Evolutionary conservation across 129 eudicot species (phyloP), one percentile per base, ranked within the genome.

Genomic region (Scalesia atractyloides): DNA sequence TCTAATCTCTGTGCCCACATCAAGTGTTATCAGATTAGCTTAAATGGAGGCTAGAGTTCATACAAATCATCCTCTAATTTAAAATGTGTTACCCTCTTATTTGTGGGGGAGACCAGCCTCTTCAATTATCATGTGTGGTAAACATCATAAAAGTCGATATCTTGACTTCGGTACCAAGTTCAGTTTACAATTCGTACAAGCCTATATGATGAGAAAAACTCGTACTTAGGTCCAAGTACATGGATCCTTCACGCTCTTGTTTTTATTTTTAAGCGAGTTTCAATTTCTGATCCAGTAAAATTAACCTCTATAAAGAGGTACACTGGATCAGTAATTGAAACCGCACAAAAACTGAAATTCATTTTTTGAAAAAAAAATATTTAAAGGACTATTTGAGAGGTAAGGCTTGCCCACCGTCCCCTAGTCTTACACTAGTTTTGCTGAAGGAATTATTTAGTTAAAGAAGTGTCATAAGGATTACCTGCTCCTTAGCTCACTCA

Each of bases 1-100:
- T 78, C 76, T 78, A 69, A 63, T 70, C 75, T 63, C 58, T 78
- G 13, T 64, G 66, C 58, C 17, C 36, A 70, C 72, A 75, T 66
- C 67, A 78, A 37, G 20, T n/a, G 60, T 14, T 36, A 66, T 75
- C 17, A 34, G 56, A 69, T 49, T 69, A 3, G n/a, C 81, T 48
- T 17, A 18, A 49, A 8, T 49, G 41, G 49, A 26, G 58, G 82
- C 66, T 63, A 62, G 48, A 37, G 19, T 70, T 50, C 9, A 39
- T 62, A 15, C 44, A 47, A 34, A 74, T 19, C 20, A 56, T 19
- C 58, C 79, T 37, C 17, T 56, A 30, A 50, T n/a, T n/a, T n/a
- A 50, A 50, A 15, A 50, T 50, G 56, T 50, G 56, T 50, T 50
- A 14, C 16, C 46, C 2, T 41, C 46, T 41, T 41, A 9, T 7